These are phyloP conservation scores for Salix brachista DNA, from an alignment of 345 rosid species.

Conservation along the genomic window DNA sequence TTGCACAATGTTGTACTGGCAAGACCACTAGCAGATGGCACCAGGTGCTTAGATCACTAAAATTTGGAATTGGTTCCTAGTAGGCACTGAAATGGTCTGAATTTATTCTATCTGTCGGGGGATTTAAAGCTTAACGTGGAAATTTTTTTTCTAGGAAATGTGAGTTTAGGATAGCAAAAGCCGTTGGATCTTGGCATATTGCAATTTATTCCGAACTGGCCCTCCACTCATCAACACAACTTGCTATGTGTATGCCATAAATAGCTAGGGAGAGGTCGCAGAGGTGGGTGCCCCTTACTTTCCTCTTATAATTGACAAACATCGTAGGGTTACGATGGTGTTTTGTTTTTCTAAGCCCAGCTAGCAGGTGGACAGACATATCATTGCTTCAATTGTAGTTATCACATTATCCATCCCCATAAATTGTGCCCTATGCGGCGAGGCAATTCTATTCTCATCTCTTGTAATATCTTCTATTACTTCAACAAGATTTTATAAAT, in stretches of 20 bases:
- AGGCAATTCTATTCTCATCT: neutral
- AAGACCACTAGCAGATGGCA: neutral
- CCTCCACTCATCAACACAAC: neutral
- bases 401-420: neutral
- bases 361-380: neutral
- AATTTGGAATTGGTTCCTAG: neutral
- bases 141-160: neutral
- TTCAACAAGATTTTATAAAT: too few species aligned
- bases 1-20: neutral
- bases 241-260: neutral
- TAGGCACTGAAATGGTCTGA: neutral
- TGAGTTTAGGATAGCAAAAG: neutral
- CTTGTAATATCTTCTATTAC: neutral
- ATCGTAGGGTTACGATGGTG: neutral
- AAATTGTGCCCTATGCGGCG: too few species aligned
- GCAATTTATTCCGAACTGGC: slow-evolving; percentile 6
- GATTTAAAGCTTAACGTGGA: neutral
- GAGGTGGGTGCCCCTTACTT: slow-evolving; percentile 14
- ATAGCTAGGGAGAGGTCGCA: neutral
- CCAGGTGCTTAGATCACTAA: neutral
- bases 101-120: slow-evolving; percentile 23
- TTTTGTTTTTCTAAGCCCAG: neutral
- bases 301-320: slow-evolving; percentile 3
- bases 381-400: neutral
- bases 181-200: slow-evolving; percentile 9